Conservation (phyloP, 2,329 filamentous ascomycete species). For the Ceratocystis variospora region DNA sequence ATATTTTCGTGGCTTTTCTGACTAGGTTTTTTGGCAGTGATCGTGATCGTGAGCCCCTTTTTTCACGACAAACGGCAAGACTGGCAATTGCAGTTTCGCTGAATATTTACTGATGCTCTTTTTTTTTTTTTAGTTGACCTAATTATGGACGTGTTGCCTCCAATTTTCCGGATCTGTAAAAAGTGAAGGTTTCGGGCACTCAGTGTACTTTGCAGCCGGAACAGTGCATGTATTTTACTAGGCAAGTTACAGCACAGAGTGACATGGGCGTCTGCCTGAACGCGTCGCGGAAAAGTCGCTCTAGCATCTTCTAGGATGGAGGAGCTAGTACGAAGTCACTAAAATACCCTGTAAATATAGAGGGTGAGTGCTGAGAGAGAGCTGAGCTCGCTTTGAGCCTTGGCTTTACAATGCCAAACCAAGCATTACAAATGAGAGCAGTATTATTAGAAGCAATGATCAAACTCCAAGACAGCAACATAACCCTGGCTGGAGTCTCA, state of each 20-base stretch:
- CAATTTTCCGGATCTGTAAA: not conserved
- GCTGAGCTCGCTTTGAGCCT: not conserved
- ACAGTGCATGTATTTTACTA: not conserved
- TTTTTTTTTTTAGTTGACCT: not conserved
- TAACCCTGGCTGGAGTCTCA: not conserved
- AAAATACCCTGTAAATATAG: not conserved
- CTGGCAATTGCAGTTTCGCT: not conserved
- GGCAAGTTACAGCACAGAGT: not conserved
- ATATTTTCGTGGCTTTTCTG: not conserved
- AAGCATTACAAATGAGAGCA: not conserved
- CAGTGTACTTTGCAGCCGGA: not conserved
- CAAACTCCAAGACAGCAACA: not conserved
- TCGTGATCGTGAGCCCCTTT: not conserved
- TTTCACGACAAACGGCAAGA: not conserved
- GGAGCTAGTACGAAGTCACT: not conserved
- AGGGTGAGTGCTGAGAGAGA: not conserved
- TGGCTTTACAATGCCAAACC: not conserved
- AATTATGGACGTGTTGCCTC: not conserved
- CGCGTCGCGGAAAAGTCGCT: not conserved
- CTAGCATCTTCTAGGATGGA: not conserved
- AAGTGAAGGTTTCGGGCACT: not conserved
- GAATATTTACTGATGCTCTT: not conserved
- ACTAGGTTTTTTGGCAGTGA: not conserved
- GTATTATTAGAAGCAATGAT: not conserved
- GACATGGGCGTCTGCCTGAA: not conserved